Percentiles rank a stretch among this genome's conserved stretches.
Evolutionary conservation across 2,329 filamentous ascomycete species (phyloP).

Genomic region (Trichoderma sp.): DNA sequence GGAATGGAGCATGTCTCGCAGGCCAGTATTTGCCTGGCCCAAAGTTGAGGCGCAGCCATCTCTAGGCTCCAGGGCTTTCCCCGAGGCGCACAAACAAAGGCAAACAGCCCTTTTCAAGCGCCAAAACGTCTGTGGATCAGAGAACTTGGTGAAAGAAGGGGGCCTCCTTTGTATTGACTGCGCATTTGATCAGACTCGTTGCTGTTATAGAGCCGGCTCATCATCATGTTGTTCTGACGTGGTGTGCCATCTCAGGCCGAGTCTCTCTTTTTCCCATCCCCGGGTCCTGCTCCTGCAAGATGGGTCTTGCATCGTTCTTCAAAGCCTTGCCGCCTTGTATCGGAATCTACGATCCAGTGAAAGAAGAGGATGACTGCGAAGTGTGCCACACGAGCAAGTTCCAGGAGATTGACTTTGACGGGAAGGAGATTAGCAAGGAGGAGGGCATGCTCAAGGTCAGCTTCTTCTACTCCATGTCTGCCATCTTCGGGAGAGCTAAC

Average conservation of each 20-base stretch:
- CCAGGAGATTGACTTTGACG: too few relatives aligned
- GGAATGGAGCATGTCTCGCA: background rate
- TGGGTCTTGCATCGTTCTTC: too few relatives aligned
- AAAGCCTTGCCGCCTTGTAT: too few relatives aligned
- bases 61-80: slow-evolving; percentile 18
- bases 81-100: background rate
- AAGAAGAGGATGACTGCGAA: too few relatives aligned
- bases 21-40: background rate
- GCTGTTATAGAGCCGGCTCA: background rate
- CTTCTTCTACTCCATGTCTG: background rate
- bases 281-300: too few relatives aligned
- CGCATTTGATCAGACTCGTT: too few relatives aligned
- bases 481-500: background rate
- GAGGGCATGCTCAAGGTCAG: background rate
- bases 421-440: too few relatives aligned
- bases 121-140: too few relatives aligned
- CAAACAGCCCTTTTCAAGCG: background rate
- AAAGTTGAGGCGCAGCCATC: slow-evolving; percentile 12
- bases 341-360: too few relatives aligned
- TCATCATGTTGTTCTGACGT: background rate
- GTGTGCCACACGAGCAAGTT: too few relatives aligned
- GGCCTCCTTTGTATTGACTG: background rate
- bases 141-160: background rate
- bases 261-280: too few relatives aligned
- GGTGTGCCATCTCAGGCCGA: too few relatives aligned